A percentile compares a stretch with the other conserved stretches of the same genome.
Evolutionary conservation across 225 moss, liverwort and hornwort genomes (phyloP).

Genomic region (Pseudisothecium myosuroides): DNA sequence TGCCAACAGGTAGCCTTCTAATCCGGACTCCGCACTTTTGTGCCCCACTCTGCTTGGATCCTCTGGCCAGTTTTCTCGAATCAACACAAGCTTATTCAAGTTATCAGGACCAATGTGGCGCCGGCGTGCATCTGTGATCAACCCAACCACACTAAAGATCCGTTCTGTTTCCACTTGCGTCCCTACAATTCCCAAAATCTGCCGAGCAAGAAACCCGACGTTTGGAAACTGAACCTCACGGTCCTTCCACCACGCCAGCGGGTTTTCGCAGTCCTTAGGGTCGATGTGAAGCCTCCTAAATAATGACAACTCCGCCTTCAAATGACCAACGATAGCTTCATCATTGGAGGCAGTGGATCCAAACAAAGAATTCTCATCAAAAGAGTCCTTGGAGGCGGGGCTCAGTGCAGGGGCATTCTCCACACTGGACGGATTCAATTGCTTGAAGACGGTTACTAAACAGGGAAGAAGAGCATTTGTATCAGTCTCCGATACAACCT

Average conservation of each 20-base stretch:
- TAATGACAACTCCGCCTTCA: conserved; percentile 32
- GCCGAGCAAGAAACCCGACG: conserved; percentile 32
- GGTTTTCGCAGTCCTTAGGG: conserved; percentile 37
- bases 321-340: conserved; percentile 33
- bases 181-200: conserved; percentile 36
- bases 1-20: conserved; percentile 14
- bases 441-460: conserved; percentile 39
- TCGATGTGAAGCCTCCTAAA: conserved; percentile 37
- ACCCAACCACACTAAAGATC: conserved; percentile 22
- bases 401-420: conserved; percentile 25
- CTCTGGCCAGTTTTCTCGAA: conserved; percentile 45
- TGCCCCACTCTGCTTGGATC: conserved; percentile 10
- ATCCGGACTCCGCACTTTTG: conserved; percentile 3
- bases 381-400: conserved; percentile 20
- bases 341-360: conserved; percentile 38
- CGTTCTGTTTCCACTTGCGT: conserved; percentile 34
- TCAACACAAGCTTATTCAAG: conserved; percentile 31
- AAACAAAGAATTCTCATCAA: conserved; percentile 36
- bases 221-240: conserved; percentile 34
- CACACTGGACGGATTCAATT: conserved; percentile 31
- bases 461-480: conserved; percentile 23
- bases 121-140: conserved; percentile 14
- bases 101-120: conserved; percentile 29
- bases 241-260: conserved; percentile 44
- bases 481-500: conserved; percentile 27